Evolutionary conservation across 257 asterid species (phyloP), one percentile per base, ranked within the genome.

Genomic region (Sherardia arvensis): DNA sequence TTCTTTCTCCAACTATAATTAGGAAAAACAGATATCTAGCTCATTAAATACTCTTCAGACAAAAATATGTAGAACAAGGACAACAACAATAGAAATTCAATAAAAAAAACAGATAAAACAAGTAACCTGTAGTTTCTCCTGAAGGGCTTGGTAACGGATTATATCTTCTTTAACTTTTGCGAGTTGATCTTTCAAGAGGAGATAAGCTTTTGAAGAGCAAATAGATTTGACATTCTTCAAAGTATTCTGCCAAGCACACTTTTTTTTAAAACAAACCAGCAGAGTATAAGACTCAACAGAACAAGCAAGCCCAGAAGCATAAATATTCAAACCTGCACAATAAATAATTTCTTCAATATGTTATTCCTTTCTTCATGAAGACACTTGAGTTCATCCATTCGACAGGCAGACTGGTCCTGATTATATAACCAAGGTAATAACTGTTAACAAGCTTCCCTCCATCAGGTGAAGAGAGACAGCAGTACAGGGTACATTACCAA

Each of bases 111-210:
- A 30, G 58, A 64, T 28, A 59, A 69, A 61, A 29, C 61, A 62
- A 53, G 73, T 81, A 78, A 92, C 99, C 99, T 93, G 99, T 68
- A 93, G 79, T 84, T 90, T 87, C 83, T 87, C 95, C 45, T 78
- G 83, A 59, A 85, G 81, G 60, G 84, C 79, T 80, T 83, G 99
- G 78, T 85, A 87, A 53, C 81, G 87, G 58, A 68, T 70, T 36
- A 83, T 78, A 68, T 83, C 88, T 61, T 82, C 85, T 79, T 87
- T 90, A 73, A 94, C 86, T 77, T 86, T 93, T 11, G 62, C 73
- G 70, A 90, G 81, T 81, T 90, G 95, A 78, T 90, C 95, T 76
- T 81, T 84, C 53, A 90, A 78, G 71, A 78, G 71, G 71, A 67
- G 76, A 78, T 83, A 93, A 66, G 97, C 81, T 77, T 66, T 85